phyloP scores from a whole-genome alignment of 2,329 filamentous ascomycete species.

The Atkinsonella texensis region DNA sequence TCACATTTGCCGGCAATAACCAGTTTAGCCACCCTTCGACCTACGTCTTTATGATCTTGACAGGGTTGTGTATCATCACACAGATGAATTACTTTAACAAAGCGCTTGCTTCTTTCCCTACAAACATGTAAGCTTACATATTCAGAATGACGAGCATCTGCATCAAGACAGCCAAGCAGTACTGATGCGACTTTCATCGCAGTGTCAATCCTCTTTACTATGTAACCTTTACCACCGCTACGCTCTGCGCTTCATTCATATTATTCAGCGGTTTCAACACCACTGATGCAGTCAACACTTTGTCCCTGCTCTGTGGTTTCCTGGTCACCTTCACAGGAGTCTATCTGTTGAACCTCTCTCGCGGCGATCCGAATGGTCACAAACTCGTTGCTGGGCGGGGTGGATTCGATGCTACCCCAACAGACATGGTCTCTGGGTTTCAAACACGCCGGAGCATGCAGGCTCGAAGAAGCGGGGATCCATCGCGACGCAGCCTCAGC shows the following conservation, averaged over 20 bases:
- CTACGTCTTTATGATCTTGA: constrained; percentile 94
- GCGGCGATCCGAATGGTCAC: constrained; percentile 74
- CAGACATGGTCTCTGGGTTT: constrained; percentile 79
- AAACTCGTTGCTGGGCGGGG: constrained; percentile 48
- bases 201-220: constrained; percentile 96
- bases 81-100: constrained; percentile 99
- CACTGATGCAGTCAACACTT: constrained; percentile 77
- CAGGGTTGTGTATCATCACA: constrained; percentile 83
- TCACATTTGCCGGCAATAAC: constrained; percentile 86
- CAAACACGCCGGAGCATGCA: constrained; percentile 94
- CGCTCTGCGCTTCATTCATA: constrained; percentile 88
- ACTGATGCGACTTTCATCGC: constrained; percentile 8
- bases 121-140: constrained; percentile 66
- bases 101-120: constrained; percentile 89
- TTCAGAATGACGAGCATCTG: neutral
- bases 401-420: constrained; percentile 69
- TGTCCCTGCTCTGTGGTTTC: constrained; percentile 87
- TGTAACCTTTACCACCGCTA: constrained; percentile 92
- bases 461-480: constrained; percentile 59
- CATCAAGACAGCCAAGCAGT: neutral
- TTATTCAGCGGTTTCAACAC: constrained; percentile 96
- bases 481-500: constrained; percentile 51
- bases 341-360: constrained; percentile 91
- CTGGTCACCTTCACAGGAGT: constrained; percentile 91
- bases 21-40: constrained; percentile 92